Base-by-base conservation (phyloP, 345 rosid genomes). In the Boechera stricta region DNA sequence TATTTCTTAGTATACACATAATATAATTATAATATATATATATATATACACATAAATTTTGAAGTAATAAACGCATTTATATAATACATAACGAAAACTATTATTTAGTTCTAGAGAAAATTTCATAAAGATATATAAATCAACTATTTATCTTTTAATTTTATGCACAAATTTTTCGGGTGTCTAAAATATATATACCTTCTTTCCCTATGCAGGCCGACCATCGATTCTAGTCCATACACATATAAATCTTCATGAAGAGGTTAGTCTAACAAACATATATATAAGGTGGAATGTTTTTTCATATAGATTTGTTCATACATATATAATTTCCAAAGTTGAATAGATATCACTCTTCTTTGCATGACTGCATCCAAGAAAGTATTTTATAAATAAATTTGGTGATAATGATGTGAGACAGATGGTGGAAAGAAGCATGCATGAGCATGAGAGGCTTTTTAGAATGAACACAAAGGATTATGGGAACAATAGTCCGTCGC, bases 401-500 rank as follows among this genome's bases (percentile, higher is more conserved):
- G 24, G 24, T 41, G 6, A 41, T 41, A 42, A n/a, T 29, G 4
- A 55, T 55, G 29, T 57, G 51, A 36, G 21, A 42, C n/a, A 77
- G 16, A 74, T 52, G 31, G 78, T 52, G 33, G 67, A 8, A 7
- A 38, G 52, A 12, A 49, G 18, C 5, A 51, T 86, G 24, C 88
- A 84, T 49, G 94, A 86, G 24, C 88, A 84, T 49, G 94, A 86
- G 77, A 87, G 95, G 84, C 16, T 89, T 38, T 79, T 88, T 26
- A 87, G 57, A 71, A 86, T 35, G 29, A 89, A 85, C 72, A 67
- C 83, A 71, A 79, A 73, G 59, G 97, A 93, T 77, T 89, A 93
- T 72, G 97, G 94, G 10, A 60, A 70, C 71, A 86, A 83, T 59
- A 87, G 86, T 69, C 91, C 98, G 12, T 44, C 97, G 7, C 97